A percentile compares a stretch with the other conserved stretches of the same genome.
These are phyloP conservation scores for Auriscalpium vulgare DNA, from an alignment of 768 basidiomycete species.

Conservation along the genomic window DNA sequence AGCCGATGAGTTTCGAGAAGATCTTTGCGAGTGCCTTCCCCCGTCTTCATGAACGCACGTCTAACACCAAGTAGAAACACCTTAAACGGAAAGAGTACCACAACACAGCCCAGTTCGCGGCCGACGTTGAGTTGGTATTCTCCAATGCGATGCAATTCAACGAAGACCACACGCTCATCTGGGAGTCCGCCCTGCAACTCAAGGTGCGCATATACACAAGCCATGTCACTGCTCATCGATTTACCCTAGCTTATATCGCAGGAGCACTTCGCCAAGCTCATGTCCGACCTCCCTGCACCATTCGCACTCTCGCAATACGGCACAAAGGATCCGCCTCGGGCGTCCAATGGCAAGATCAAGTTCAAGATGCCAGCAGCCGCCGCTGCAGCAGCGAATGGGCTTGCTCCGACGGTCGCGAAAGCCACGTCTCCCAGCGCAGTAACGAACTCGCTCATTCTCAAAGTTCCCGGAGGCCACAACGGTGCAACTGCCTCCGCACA, in stretches of 20 bases:
- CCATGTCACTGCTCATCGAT: not conserved
- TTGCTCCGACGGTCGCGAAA: conserved; percentile 14
- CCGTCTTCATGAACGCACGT: not conserved
- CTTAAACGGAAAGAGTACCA: conserved; percentile 75
- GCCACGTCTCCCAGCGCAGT: conserved; percentile 19
- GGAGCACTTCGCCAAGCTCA: conserved; percentile 67
- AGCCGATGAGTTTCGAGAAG: conserved; percentile 69
- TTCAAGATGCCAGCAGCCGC: conserved; percentile 44
- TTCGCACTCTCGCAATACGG: conserved; percentile 54
- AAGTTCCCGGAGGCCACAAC: conserved; percentile 4
- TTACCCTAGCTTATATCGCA: conserved; percentile 22
- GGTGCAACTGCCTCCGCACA: conserved; percentile 9
- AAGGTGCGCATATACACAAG: conserved; percentile 36
- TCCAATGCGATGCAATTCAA: conserved; percentile 87
- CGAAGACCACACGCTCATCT: conserved; percentile 74
- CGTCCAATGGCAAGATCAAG: conserved; percentile 51
- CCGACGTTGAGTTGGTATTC: conserved; percentile 86
- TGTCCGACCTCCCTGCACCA: conserved; percentile 71
- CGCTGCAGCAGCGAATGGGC: conserved; percentile 27
- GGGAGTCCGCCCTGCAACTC: conserved; percentile 67
- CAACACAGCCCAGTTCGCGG: conserved; percentile 61
- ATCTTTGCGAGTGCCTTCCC: conserved; percentile 51
- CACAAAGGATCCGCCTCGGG: conserved; percentile 32
- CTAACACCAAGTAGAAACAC: conserved; percentile 46
- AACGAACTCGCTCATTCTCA: conserved; percentile 16